Evolutionary conservation across 1,139 yeast species (phyloP).

Genomic region (Yamadazyma sp.): DNA sequence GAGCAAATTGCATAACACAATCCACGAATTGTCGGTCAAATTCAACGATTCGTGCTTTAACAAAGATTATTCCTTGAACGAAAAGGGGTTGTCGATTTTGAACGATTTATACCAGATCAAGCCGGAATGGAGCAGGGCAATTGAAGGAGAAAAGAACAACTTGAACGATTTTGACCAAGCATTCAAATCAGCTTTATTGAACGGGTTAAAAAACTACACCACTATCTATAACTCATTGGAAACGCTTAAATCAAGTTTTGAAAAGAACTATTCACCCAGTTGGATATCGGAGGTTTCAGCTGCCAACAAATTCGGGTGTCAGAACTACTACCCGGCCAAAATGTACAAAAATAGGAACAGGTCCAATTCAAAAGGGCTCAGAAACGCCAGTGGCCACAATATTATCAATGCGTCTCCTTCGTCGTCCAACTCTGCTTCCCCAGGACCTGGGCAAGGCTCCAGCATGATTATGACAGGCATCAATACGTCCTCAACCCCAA

Average conservation of each 20-base stretch:
- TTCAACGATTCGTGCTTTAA: constrained; percentile 30
- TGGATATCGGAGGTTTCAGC: constrained; percentile 40
- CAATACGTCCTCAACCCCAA: not conserved
- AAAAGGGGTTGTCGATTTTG: constrained; percentile 27
- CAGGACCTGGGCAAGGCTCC: constrained; percentile 1
- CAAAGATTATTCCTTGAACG: constrained; percentile 33
- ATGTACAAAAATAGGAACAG: constrained; percentile 11
- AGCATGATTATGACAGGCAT: not conserved
- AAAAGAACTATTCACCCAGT: constrained; percentile 33
- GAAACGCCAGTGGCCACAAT: not conserved
- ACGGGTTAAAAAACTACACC: constrained; percentile 34
- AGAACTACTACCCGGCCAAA: constrained; percentile 35
- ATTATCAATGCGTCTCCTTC: constrained; percentile 1
- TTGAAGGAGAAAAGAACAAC: constrained; percentile 29
- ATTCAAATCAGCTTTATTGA: constrained; percentile 34
- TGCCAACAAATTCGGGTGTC: constrained; percentile 44
- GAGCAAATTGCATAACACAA: constrained; percentile 18
- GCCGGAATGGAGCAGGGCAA: constrained; percentile 39
- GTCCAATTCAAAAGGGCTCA: constrained; percentile 10
- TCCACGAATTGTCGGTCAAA: constrained; percentile 23
- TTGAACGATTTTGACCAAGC: constrained; percentile 31
- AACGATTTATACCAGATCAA: constrained; percentile 24
- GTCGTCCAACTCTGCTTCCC: constrained; percentile 7
- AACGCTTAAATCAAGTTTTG: constrained; percentile 25
- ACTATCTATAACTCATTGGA: constrained; percentile 33